Evolutionary conservation across 257 asterid genomes (phyloP), one percentile per base, ranked within the genome.

Genomic region (Parsonsia alboflavescens): DNA sequence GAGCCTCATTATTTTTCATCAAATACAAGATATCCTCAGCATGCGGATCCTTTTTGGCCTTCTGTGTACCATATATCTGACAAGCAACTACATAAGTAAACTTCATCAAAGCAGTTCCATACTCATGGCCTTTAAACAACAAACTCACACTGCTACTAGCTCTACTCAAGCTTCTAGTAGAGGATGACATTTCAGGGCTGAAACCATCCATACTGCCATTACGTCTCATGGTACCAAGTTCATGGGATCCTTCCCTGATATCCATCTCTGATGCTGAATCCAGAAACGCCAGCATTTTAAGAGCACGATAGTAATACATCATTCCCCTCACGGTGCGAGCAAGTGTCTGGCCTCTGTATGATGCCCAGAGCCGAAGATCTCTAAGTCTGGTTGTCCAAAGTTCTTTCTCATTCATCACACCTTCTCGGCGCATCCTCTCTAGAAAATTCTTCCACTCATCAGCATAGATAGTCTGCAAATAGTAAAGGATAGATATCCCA

Each of bases 251-350:
- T 86, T 95, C 98, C 83, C 88, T 82, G 88, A 95, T 90, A 83
- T 95, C 99, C 90, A 95, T 82, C 92, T 95, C 99, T 22, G 97
- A 92, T 73, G 99, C 99, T 77, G 98, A 90, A 88, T 95, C 99
- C 78, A 95, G 87, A 84, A 95, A 95, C 58, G 99, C 95, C 75
- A 95, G 92, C 98, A 95, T 86, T 89, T 92, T 93, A 74, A 95
- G 99, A 62, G 99, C 99, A 54, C 96, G 95, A 77, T 92, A 90
- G 83, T 95, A 92, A 82, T 95, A 95, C 98, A 95, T 95, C 99
- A 95, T 95, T 81, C 99, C 99, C 79, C 99, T 95, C 79, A 95
- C 99, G 0, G 99, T 95, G 44, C 99, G 96, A 42, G 90, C 72
- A 72, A 95, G 98, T 61, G 99, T 95, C 86, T 95, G 99, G 74